Base-by-base conservation (phyloP, 2,329 filamentous ascomycete genomes). In the Alternaria rosae region DNA sequence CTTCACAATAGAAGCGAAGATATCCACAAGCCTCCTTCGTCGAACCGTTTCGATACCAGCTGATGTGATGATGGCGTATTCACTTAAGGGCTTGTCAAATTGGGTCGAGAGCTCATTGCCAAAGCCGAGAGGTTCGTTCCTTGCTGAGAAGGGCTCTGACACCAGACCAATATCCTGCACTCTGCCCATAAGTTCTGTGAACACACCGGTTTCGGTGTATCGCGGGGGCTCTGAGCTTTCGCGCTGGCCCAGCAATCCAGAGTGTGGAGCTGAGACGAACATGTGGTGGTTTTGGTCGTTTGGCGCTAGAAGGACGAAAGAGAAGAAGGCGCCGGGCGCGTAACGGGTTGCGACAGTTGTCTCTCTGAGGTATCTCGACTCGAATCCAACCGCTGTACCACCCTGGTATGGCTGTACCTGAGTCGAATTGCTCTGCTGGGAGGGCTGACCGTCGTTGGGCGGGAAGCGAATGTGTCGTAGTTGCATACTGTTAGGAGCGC, bases 51-150 rank as follows among this genome's bases (percentile, higher is more conserved):
- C 93, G 55, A 99, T 88, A 3, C 95, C 95, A 13, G 88, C 93
- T 71, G 95, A 97, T 30, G 95, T 98, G 56, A 99, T 85, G 48
- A 99, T 88, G 1, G 94, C 95, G 66, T 98, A 89, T 75, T 99
- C 94, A 53, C 91, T 89, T 0, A 91, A 86, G 0, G 89, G 84
- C 62, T 92, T 86, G 73, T 99, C 95, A 71, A 95, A 99, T 71
- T 99, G 96, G n/a, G 97, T 91, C 1, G 95, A 93, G 58, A 98
- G 84, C 80, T 99, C 95, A 70, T 99, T 99, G 11, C 94, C 94
- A 72, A 97, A 98, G 0, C 94, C 94, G 21, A 88, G 86, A 11
- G 81, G 82, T 0, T 89, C 85, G 10, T 91, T 91, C 15, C 88
- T 86, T 1, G 78, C 78, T 7, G 75, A 70, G 70, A 93, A 94